phyloP scores from a whole-genome alignment of 371 early-diverging fungal species.

The Lichtheimia ramosa region DNA sequence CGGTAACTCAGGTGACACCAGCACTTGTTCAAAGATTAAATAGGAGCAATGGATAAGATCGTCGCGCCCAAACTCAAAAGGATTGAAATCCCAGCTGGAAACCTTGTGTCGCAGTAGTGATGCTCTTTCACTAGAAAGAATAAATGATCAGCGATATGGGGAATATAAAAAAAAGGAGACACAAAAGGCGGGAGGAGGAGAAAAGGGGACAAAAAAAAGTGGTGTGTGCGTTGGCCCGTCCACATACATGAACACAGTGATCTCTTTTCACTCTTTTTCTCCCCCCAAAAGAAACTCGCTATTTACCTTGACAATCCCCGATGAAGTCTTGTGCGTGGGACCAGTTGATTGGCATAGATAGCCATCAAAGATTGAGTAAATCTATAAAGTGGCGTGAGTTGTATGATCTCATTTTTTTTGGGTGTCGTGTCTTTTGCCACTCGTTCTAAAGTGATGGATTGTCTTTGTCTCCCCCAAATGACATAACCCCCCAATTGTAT shows the following conservation, averaged over 20 bases:
- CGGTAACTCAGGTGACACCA: constrained; percentile 54
- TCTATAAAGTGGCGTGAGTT: constrained; percentile 2
- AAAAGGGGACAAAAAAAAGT: too few relatives aligned
- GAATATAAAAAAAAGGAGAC: too few relatives aligned
- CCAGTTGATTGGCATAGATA: constrained; percentile 11
- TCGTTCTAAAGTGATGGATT: neutral
- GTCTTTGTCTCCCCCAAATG: neutral
- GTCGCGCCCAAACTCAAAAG: constrained; percentile 58
- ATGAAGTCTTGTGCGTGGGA: constrained; percentile 3
- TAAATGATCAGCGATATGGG: too few relatives aligned
- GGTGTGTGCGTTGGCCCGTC: too few relatives aligned
- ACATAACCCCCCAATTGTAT: too few relatives aligned
- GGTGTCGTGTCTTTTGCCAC: neutral
- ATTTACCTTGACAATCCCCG: constrained; percentile 15
- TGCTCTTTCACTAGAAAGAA: constrained; percentile 31
- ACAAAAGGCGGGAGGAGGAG: neutral
- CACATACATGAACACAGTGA: too few relatives aligned
- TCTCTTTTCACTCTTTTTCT: too few relatives aligned
- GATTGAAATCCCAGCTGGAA: constrained; percentile 71
- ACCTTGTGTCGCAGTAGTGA: constrained; percentile 44
- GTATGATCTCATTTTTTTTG: neutral
- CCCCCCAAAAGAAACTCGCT: neutral
- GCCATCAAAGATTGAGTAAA: constrained; percentile 20
- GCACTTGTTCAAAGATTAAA: constrained; percentile 65
- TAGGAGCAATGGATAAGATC: constrained; percentile 69